Evolutionary conservation across 441 rosid genomes (phyloP), one percentile per base, ranked within the genome.

Genomic region (Populus hybrid): DNA sequence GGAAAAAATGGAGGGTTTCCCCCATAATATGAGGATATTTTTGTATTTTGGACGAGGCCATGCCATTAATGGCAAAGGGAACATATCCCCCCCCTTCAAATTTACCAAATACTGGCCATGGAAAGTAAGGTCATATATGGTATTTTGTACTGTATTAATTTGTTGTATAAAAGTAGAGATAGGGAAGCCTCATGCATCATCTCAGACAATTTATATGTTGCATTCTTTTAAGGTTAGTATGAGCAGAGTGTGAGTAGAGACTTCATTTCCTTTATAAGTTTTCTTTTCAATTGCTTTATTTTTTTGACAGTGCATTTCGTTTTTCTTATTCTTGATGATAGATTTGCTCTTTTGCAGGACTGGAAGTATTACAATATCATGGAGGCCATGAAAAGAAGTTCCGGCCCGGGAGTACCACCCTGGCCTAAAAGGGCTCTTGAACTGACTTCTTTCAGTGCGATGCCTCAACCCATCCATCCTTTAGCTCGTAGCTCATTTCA

Each of bases 81-180:
- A 46, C 57, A 14, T 14, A 46, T 46, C 57, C 4, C 20, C 57
- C 42, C 18, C 6, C 26, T 69, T 63, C 36, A 70, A 10, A 40
- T 10, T 21, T 23, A 54, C 26, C 3, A 11, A 42, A 54, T 10
- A 69, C 74, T 5, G 20, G 8, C 34, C 40, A 40, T 42, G 46
- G 32, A 6, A 34, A 11, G 35, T 69, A 16, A 16, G 71, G 4
- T n/a, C 36, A 78, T 80, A 71, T 70, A 69, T 71, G 81, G 84
- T 28, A 81, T 50, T 63, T 14, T 46, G 66, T 3, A 32, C 24
- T 64, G 34, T 59, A 21, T 70, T 23, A 23, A 1, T 23, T 70
- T 76, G 1, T 42, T 59, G n/a, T 84, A 82, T 72, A 82, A 65
- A 78, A 40, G 23, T 0, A 57, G 34, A 73, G 40, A 69, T 69